phyloP scores from a whole-genome alignment of 331 rosid species.

The Spiraea crenata region DNA sequence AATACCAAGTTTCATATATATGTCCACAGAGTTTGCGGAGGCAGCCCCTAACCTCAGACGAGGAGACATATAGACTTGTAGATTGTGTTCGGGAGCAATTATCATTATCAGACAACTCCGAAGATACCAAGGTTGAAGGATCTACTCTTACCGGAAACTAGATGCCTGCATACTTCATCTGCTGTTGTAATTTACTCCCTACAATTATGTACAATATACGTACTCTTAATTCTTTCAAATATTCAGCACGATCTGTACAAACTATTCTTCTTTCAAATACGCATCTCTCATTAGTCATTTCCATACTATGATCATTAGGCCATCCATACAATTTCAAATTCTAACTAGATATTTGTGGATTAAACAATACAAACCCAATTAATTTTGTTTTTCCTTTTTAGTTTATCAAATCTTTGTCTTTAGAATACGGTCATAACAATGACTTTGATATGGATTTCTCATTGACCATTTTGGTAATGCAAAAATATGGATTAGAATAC shows the following conservation, averaged over 20 bases:
- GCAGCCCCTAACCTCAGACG: slow-evolving; percentile 55
- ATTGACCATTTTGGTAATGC: no score
- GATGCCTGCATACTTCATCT: slow-evolving; percentile 23
- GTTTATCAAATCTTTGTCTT: no score
- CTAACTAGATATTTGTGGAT: no score
- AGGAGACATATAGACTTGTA: slow-evolving; percentile 66
- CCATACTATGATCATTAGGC: no score
- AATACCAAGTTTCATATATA: neutral
- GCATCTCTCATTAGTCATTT: neutral
- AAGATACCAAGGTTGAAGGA: slow-evolving; percentile 34
- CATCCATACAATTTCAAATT: no score
- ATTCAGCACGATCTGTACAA: neutral
- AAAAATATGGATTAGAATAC: no score
- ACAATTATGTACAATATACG: slow-evolving; percentile 16
- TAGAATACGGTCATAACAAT: no score
- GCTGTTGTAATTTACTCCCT: neutral
- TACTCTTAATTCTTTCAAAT: slow-evolving; percentile 17
- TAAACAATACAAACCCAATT: no score
- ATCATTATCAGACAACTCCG: slow-evolving; percentile 27
- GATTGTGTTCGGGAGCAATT: slow-evolving; percentile 59
- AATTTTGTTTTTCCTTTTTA: no score
- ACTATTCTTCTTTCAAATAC: neutral
- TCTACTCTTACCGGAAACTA: slow-evolving; percentile 44
- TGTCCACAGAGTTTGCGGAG: slow-evolving; percentile 58
- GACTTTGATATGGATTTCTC: no score